Conservation (phyloP, 1,139 yeast genomes). For the Debaryomyces singareniensis region DNA sequence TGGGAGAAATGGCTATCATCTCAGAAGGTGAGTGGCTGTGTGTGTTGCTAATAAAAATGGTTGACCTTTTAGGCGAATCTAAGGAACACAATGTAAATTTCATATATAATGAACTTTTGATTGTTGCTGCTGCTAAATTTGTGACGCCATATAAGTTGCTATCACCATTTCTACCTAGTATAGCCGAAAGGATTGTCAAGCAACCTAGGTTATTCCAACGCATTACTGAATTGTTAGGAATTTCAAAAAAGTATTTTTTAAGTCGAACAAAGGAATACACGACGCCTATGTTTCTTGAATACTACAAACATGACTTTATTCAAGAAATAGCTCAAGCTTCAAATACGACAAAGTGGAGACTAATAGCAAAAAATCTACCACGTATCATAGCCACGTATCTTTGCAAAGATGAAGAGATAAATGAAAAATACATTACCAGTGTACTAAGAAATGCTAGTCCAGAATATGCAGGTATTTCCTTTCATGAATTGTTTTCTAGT, state of each 20-base stretch:
- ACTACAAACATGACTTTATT: constrained; percentile 56
- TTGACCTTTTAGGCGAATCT: constrained; percentile 53
- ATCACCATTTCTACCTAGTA: constrained; percentile 71
- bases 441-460: constrained; percentile 53
- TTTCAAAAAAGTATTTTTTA: constrained; percentile 56
- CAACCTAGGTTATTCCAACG: constrained; percentile 52
- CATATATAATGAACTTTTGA: constrained; percentile 52
- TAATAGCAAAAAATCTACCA: constrained; percentile 30
- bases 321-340: constrained; percentile 44
- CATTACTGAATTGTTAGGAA: constrained; percentile 60
- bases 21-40: constrained; percentile 60
- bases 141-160: constrained; percentile 64
- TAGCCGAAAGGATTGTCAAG: constrained; percentile 62
- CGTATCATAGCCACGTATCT: constrained; percentile 36
- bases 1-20: constrained; percentile 55
- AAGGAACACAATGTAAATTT: constrained; percentile 59
- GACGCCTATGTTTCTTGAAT: constrained; percentile 67
- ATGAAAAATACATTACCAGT: constrained; percentile 45
- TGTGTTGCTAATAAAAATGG: constrained; percentile 50
- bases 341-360: constrained; percentile 24
- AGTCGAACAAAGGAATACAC: constrained; percentile 67
- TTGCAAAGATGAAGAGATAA: constrained; percentile 32
- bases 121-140: constrained; percentile 38
- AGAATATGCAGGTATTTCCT: constrained; percentile 25
- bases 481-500: constrained; percentile 39